These are phyloP conservation scores for Fusarium mexicanum DNA, from an alignment of 2,329 filamentous ascomycete species.

Conservation along the genomic window DNA sequence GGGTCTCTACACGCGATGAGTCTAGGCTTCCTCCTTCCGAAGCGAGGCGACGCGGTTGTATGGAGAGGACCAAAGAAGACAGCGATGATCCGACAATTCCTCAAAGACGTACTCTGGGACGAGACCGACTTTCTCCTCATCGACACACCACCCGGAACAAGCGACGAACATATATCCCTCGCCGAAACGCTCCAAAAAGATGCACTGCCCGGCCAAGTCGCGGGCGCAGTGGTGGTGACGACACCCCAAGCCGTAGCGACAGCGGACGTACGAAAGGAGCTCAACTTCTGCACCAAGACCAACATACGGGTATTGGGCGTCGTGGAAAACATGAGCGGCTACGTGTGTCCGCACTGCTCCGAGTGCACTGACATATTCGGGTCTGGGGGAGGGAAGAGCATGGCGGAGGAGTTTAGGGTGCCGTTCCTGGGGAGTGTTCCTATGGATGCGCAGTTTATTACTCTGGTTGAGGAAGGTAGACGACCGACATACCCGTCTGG, in stretches of 20 bases:
- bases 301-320: slow-evolving; percentile 84
- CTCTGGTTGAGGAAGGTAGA: slow-evolving; percentile 79
- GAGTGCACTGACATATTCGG: slow-evolving; percentile 96
- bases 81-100: slow-evolving; percentile 96
- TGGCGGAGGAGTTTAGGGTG: slow-evolving; percentile 87
- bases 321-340: slow-evolving; percentile 96
- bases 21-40: slow-evolving; percentile 86
- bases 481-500: slow-evolving; percentile 75
- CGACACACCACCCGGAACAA: slow-evolving; percentile 95
- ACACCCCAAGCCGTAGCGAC: slow-evolving; percentile 95
- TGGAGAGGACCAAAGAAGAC: slow-evolving; percentile 99
- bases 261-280: slow-evolving; percentile 91
- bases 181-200: slow-evolving; percentile 82
- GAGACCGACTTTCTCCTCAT: slow-evolving; percentile 91
- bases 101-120: slow-evolving; percentile 90
- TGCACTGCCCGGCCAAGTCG: slow-evolving; percentile 72
- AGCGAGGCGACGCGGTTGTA: slow-evolving; percentile 89
- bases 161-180: slow-evolving; percentile 95
- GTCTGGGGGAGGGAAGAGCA: slow-evolving; percentile 86
- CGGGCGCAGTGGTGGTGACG: slow-evolving; percentile 92
- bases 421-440: slow-evolving; percentile 87
- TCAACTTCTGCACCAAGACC: slow-evolving; percentile 92
- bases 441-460: slow-evolving; percentile 91
- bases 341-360: slow-evolving; percentile 80
- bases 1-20: slow-evolving; percentile 87